These are phyloP conservation scores for Candida michaelii DNA, from an alignment of 805 yeast species.

Conservation along the genomic window DNA sequence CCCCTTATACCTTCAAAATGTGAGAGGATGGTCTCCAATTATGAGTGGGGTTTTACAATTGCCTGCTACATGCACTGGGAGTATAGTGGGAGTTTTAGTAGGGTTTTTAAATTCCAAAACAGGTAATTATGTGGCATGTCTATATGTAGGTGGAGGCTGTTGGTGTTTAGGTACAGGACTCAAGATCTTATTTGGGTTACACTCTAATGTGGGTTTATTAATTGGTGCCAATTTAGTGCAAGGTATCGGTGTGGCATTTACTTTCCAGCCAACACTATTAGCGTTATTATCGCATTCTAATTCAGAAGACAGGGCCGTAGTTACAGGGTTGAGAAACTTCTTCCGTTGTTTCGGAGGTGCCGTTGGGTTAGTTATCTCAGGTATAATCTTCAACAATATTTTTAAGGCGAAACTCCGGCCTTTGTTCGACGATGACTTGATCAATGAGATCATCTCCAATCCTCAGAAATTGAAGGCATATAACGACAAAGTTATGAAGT, in stretches of 20 bases:
- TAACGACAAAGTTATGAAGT: background rate
- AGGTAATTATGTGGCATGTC: slow-evolving; percentile 43
- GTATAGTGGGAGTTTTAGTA: slow-evolving; percentile 20
- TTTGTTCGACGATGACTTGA: background rate
- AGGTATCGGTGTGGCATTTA: slow-evolving; percentile 46
- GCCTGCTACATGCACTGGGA: slow-evolving; percentile 15
- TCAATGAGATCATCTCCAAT: slow-evolving; percentile 1
- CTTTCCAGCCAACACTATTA: slow-evolving; percentile 57
- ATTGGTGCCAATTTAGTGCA: slow-evolving; percentile 19
- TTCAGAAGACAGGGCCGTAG: slow-evolving; percentile 34
- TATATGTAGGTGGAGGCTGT: slow-evolving; percentile 41
- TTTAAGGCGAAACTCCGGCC: slow-evolving; percentile 5
- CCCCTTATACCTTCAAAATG: slow-evolving; percentile 24
- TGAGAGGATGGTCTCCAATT: slow-evolving; percentile 28
- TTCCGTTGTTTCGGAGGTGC: slow-evolving; percentile 38
- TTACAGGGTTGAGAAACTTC: slow-evolving; percentile 33
- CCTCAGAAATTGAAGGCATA: slow-evolving; percentile 1
- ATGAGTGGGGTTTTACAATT: slow-evolving; percentile 13
- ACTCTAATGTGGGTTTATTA: slow-evolving; percentile 31
- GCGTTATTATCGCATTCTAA: slow-evolving; percentile 50
- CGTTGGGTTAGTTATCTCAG: slow-evolving; percentile 28
- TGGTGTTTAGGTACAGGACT: slow-evolving; percentile 46
- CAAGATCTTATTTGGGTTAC: slow-evolving; percentile 28
- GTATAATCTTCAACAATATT: slow-evolving; percentile 8
- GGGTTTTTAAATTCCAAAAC: slow-evolving; percentile 46